Evolutionary conservation across 2,329 filamentous ascomycete genomes (phyloP).

Genomic region (Pseudogymnoascus sp.): DNA sequence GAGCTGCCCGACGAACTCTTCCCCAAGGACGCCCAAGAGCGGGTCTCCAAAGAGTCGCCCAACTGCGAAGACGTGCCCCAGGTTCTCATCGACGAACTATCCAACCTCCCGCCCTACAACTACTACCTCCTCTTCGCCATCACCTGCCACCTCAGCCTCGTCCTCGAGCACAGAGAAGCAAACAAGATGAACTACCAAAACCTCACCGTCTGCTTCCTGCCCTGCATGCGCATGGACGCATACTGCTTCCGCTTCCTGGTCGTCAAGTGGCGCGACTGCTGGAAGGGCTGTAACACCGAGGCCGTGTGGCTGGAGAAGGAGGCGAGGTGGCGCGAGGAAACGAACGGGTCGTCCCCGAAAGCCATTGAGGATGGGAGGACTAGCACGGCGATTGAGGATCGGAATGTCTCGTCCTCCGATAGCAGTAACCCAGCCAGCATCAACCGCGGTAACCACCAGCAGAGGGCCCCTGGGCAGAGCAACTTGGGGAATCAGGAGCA

Average conservation of each 20-base stretch:
- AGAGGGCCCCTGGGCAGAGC: background rate
- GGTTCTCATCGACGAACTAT: conserved; percentile 81
- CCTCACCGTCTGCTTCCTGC: conserved; percentile 92
- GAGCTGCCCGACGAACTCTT: conserved; percentile 93
- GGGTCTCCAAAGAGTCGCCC: conserved; percentile 57
- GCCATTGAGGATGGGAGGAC: conserved; percentile 20
- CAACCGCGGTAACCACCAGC: conserved; percentile 11
- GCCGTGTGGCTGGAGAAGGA: conserved; percentile 67
- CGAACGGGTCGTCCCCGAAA: conserved; percentile 32
- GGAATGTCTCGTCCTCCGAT: conserved; percentile 56
- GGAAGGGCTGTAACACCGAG: conserved; percentile 92
- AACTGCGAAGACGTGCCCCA: conserved; percentile 72
- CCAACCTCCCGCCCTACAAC: conserved; percentile 90
- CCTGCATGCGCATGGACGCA: conserved; percentile 90
- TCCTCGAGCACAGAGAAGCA: conserved; percentile 84
- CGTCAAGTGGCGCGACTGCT: conserved; percentile 91
- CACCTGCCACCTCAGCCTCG: conserved; percentile 85
- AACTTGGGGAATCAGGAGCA: background rate
- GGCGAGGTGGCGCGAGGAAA: conserved; percentile 49
- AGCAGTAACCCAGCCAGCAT: conserved; percentile 45
- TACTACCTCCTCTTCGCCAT: conserved; percentile 97
- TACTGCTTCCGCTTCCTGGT: conserved; percentile 95
- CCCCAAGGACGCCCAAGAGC: conserved; percentile 72
- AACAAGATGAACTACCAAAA: conserved; percentile 99
- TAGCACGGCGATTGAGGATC: conserved; percentile 35